Percentiles rank a stretch among this genome's conserved stretches.
These are phyloP conservation scores for Lactifluus echinatus DNA, from an alignment of 768 basidiomycete species.

Conservation along the genomic window DNA sequence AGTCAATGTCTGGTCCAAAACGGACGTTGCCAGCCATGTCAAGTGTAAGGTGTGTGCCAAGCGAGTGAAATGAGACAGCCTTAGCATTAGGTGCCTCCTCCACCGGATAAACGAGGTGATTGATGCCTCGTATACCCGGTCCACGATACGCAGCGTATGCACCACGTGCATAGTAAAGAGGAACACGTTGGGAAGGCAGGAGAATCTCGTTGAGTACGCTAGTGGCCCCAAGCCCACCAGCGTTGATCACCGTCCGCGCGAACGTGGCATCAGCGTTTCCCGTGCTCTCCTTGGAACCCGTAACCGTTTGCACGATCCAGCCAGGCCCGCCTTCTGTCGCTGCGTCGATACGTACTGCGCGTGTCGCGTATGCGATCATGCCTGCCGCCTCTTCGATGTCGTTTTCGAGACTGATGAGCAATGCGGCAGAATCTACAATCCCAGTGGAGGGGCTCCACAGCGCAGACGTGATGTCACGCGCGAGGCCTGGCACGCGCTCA, in stretches of 20 bases:
- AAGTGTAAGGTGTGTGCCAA: constrained; percentile 89
- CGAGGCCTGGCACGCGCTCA: constrained; percentile 78
- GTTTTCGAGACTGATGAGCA: constrained; percentile 77
- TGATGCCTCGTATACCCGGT: constrained; percentile 56
- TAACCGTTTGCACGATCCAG: constrained; percentile 82
- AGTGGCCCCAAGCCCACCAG: constrained; percentile 65
- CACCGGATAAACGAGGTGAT: constrained; percentile 86
- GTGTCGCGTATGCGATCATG: constrained; percentile 68
- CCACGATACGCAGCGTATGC: constrained; percentile 87
- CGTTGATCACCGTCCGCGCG: constrained; percentile 72
- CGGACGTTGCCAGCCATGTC: constrained; percentile 77
- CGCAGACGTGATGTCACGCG: constrained; percentile 56
- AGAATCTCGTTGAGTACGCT: constrained; percentile 66
- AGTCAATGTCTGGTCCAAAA: constrained; percentile 92
- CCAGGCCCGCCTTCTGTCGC: constrained; percentile 39
- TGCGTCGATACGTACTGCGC: constrained; percentile 80
- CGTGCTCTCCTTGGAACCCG: constrained; percentile 30
- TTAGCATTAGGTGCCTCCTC: constrained; percentile 55
- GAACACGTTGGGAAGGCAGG: constrained; percentile 45
- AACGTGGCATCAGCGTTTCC: constrained; percentile 53
- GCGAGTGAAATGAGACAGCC: constrained; percentile 54
- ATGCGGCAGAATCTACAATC: constrained; percentile 77
- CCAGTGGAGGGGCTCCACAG: constrained; percentile 84
- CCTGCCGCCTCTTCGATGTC: constrained; percentile 68
- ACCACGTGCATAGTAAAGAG: constrained; percentile 75